Evolutionary conservation across 371 early-diverging fungal species (phyloP).

Genomic region (Mortierella sp.): DNA sequence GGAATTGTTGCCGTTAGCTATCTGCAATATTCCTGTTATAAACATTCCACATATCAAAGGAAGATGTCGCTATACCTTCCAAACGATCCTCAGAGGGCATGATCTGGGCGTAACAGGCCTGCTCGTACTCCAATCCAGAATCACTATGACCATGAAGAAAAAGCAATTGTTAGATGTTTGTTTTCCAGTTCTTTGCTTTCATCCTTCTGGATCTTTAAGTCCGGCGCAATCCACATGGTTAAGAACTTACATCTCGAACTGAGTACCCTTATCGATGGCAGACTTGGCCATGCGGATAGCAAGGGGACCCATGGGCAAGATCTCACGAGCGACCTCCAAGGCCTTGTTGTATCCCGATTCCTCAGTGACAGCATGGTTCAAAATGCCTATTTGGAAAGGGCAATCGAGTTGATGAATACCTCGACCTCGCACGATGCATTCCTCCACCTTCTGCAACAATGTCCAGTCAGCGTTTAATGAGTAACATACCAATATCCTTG

Average conservation of each 20-base stretch:
- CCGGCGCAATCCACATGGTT: neutral
- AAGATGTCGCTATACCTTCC: slow-evolving; percentile 73
- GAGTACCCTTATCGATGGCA: slow-evolving; percentile 75
- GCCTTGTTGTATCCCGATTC: slow-evolving; percentile 83
- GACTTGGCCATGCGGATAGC: slow-evolving; percentile 76
- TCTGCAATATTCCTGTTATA: neutral
- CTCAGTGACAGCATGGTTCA: slow-evolving; percentile 81
- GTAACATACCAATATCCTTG: slow-evolving; percentile 67
- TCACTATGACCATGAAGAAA: slow-evolving; percentile 60
- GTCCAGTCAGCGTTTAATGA: neutral
- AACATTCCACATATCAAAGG: neutral
- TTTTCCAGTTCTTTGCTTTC: neutral
- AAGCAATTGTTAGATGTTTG: neutral
- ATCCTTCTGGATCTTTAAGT: neutral
- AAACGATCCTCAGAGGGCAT: slow-evolving; percentile 95
- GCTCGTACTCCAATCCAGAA: slow-evolving; percentile 92
- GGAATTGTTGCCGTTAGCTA: neutral
- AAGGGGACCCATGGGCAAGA: slow-evolving; percentile 90
- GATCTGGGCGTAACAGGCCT: slow-evolving; percentile 95
- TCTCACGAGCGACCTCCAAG: slow-evolving; percentile 83
- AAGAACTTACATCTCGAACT: slow-evolving; percentile 83
- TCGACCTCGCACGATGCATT: neutral
- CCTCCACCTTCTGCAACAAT: neutral
- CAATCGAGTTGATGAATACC: neutral
- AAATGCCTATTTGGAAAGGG: slow-evolving; percentile 69